These are phyloP conservation scores for Salix koriyanagi DNA, from an alignment of 345 rosid species.

Conservation along the genomic window DNA sequence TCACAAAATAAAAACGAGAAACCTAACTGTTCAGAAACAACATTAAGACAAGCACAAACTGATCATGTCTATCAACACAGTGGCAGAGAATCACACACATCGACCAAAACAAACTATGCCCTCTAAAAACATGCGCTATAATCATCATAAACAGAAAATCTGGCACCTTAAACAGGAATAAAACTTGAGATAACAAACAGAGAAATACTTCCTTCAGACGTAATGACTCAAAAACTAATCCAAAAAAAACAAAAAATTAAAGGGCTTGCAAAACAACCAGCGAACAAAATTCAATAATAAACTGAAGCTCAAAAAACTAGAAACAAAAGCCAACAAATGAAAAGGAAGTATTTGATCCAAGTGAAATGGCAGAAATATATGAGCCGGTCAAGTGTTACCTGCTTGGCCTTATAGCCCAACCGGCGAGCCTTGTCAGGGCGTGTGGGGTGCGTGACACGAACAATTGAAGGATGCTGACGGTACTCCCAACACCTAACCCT, in stretches of 20 bases:
- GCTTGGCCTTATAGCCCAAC: constrained; percentile 96
- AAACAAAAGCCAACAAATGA: too few relatives aligned
- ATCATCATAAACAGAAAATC: background rate
- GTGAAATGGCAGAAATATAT: too few relatives aligned
- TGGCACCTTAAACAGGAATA: background rate
- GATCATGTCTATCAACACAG: background rate
- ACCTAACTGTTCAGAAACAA: background rate
- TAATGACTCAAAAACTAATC: background rate
- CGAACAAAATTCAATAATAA: too few relatives aligned
- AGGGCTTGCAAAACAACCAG: too few relatives aligned
- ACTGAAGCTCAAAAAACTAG: too few relatives aligned
- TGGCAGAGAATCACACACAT: background rate
- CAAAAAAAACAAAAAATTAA: too few relatives aligned
- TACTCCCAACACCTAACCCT: constrained; percentile 99
- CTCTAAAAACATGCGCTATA: background rate
- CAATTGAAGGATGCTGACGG: constrained; percentile 91
- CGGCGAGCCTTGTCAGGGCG: constrained; percentile 98
- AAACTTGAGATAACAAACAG: background rate
- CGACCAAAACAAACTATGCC: background rate
- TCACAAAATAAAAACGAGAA: background rate
- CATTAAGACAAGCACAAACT: background rate
- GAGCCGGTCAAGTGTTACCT: constrained; percentile 35
- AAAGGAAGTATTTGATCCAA: too few relatives aligned
- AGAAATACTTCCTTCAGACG: background rate
- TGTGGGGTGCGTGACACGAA: constrained; percentile 77